Base-by-base conservation (phyloP, 1,284 basidiomycete species). In the Tilletia walkeri region DNA sequence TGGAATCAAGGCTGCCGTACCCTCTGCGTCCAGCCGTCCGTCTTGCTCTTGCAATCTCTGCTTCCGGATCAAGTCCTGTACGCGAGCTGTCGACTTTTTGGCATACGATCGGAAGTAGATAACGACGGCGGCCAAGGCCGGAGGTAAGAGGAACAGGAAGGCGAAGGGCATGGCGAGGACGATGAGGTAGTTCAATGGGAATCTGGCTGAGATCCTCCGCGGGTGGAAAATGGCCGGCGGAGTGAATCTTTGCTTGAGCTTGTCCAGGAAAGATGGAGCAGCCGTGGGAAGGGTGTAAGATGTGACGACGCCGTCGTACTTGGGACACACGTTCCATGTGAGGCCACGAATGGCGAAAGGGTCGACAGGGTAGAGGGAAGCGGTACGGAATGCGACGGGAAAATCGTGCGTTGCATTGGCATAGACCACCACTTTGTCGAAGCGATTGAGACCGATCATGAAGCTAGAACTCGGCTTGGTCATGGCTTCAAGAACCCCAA, bases 341-440 rank as follows among this genome's bases (percentile, higher is more conserved):
- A 61, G 69, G 14, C 67, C 67, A 4, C 36, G 38, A 16, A 69
- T 59, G 4, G 45, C 4, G 45, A 79, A 78, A 0, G 78, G 76
- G 65, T 80, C 79, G 66, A 75, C 65, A 5, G 56, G 36, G 18
- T 75, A 71, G 49, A 78, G 70, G 2, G 70, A 69, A 2, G 77
- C 79, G 0, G 80, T 77, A 0, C 78, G 75, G 45, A 76, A 78
- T 16, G 76, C 68, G 0, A 82, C 80, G 2, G 80, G 80, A 1
- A 77, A 56, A 66, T 85, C 84, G 67, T 82, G 79, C 1, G 84
- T 76, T 12, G 90, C 88, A 84, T 95, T 96, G 9, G 92, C 94
- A 77, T 93, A 96, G 72, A 96, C 88, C 69, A 89, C 86, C 56
- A 94, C 86, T 50, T 89, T 86, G 38, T 88, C 84, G 83, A 97